These are phyloP conservation scores for Vaucheria bursata DNA, from an alignment of 352 stramenopile species.

Conservation along the genomic window DNA sequence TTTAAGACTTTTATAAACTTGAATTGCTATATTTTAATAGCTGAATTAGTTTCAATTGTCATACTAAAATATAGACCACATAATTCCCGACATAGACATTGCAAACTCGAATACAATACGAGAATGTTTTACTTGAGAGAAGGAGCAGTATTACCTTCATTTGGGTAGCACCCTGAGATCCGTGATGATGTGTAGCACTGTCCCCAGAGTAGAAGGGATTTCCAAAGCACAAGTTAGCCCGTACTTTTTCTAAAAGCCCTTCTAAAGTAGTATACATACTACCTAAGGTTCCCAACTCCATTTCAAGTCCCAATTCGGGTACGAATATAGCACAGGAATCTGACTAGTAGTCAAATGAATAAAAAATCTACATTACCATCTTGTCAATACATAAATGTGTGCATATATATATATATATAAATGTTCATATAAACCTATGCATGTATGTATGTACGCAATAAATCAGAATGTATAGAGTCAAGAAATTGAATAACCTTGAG, in stretches of 20 bases:
- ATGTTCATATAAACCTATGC: slow-evolving; percentile 6
- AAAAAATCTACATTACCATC: slow-evolving; percentile 50
- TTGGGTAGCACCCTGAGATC: slow-evolving; percentile 27
- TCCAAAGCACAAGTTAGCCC: slow-evolving; percentile 66
- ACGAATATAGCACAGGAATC: slow-evolving; percentile 56
- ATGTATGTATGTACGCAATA: no score
- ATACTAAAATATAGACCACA: no score
- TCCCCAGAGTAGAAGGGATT: slow-evolving; percentile 72
- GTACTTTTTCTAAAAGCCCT: slow-evolving; percentile 70
- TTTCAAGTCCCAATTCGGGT: slow-evolving; percentile 75
- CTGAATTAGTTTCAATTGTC: no score
- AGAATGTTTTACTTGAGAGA: no score
- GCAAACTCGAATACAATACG: no score
- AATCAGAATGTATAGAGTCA: no score
- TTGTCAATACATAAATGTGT: slow-evolving; percentile 9
- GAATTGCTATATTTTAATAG: no score
- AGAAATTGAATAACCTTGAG: no score
- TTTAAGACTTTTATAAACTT: no score
- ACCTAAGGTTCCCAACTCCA: slow-evolving; percentile 69
- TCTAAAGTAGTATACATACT: slow-evolving; percentile 80
- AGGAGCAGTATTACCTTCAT: slow-evolving; percentile 6
- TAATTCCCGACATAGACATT: no score
- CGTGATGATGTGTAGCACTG: slow-evolving; percentile 49
- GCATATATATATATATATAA: not conserved
- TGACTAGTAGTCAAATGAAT: slow-evolving; percentile 10